A percentile compares a stretch with the other conserved stretches of the same genome.
Conservation (phyloP, 495 filamentous ascomycete species). For the Hypomontagnella submonticulosa region DNA sequence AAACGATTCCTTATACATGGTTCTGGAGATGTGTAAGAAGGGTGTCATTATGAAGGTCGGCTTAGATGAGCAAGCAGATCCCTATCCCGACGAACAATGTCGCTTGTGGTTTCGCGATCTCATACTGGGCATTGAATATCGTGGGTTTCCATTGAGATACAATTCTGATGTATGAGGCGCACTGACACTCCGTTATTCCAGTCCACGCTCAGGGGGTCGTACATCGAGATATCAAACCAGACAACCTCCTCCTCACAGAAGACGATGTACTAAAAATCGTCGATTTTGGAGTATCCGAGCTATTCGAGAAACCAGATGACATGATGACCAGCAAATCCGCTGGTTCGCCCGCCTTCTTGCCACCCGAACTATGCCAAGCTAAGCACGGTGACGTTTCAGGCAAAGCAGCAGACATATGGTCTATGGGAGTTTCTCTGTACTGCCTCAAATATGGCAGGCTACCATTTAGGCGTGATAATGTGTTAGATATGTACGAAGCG, state of each 20-base stretch:
- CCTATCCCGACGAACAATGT: constrained; percentile 85
- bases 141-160: constrained; percentile 56
- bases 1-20: constrained; percentile 97
- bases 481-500: constrained; percentile 89
- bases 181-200: constrained; percentile 40
- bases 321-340: constrained; percentile 96
- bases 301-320: constrained; percentile 89
- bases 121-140: constrained; percentile 94
- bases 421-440: constrained; percentile 96
- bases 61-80: constrained; percentile 81
- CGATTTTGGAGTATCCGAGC: constrained; percentile 98
- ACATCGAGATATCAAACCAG: constrained; percentile 97
- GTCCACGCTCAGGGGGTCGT: constrained; percentile 95
- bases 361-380: constrained; percentile 89
- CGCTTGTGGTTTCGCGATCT: constrained; percentile 94
- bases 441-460: constrained; percentile 89
- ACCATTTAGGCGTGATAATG: constrained; percentile 80
- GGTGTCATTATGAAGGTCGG: constrained; percentile 97
- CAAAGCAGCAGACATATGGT: constrained; percentile 95
- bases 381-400: constrained; percentile 91
- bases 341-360: constrained; percentile 93
- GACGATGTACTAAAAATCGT: constrained; percentile 96
- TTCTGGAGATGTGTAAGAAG: constrained; percentile 98
- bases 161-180: constrained; percentile 5
- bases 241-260: constrained; percentile 89